Evolutionary conservation across 805 yeast species (phyloP), one percentile per base, ranked within the genome.

Genomic region (Monosporozyma solicola): DNA sequence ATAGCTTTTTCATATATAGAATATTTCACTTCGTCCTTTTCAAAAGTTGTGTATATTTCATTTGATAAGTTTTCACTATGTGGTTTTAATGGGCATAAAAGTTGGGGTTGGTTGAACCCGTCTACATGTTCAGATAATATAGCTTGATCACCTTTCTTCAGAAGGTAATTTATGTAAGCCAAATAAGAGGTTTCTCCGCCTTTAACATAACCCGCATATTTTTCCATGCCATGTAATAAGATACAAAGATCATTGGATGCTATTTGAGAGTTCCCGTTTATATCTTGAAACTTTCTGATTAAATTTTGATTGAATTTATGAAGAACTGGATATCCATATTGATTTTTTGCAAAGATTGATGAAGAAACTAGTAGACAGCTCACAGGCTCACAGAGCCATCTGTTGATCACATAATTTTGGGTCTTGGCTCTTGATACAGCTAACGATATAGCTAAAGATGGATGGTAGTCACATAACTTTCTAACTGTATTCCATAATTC

Each of bases 371-470:
- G 63, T 20, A 83, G 69, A 62, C 80, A 77, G 5, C 79, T 72
- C 1, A 85, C 77, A 0, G 89, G 89, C 64, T 85, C 91, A 27
- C 84, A 72, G 52, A 80, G 65, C 91, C 91, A 85, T 52, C 89
- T 69, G 25, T 78, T 73, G 3, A 80, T 60, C 2, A 83, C 80
- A 51, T 64, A 62, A 3, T 69, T 69, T 1, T 85, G 84, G 1
- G 79, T 75, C 50, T 72, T 72, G 39, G 74, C 73, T 53, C 82
- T 82, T 33, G 95, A 91, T 24, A 90, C 76, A 39, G 84, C 94
- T 37, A 86, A 71, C 4, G 88, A 87, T 51, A 89, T 82, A n/a
- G 87, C 82, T 50, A 85, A 67, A 24, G 80, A 75, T 2, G 67
- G 55, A 49, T 82, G 74, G 59, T 83, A 81, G 52, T 76, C 75